Evolutionary conservation across 441 rosid species (phyloP).

Genomic region (Euphorbia celastroides): DNA sequence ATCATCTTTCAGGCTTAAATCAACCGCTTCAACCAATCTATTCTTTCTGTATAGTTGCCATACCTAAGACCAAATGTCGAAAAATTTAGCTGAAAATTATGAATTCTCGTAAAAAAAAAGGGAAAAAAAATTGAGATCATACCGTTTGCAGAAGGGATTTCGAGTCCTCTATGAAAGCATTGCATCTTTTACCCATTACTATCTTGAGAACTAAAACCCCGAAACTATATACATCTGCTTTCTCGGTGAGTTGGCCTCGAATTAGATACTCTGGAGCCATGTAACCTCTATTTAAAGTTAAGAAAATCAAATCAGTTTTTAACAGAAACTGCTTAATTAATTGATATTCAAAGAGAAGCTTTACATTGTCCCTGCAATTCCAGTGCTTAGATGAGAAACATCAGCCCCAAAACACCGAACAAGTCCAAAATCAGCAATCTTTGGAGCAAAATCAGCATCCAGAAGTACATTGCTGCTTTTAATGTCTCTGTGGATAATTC

Average conservation of each 20-base stretch:
- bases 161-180: constrained; percentile 29
- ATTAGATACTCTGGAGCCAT: constrained; percentile 80
- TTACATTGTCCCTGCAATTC: constrained; percentile 80
- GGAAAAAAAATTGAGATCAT: constrained; percentile 19
- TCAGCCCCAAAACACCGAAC: constrained; percentile 61
- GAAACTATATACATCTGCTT: constrained; percentile 76
- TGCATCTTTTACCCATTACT: constrained; percentile 52
- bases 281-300: constrained; percentile 45
- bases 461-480: constrained; percentile 76
- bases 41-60: constrained; percentile 53
- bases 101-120: background rate
- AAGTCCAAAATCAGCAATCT: constrained; percentile 85
- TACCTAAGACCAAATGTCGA: constrained; percentile 33
- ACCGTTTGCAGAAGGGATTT: constrained; percentile 58
- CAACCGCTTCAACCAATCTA: constrained; percentile 42
- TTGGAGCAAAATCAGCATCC: constrained; percentile 53
- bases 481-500: constrained; percentile 78
- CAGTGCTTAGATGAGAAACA: constrained; percentile 65
- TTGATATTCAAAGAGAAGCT: constrained; percentile 7
- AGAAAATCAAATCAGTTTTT: background rate
- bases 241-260: constrained; percentile 70
- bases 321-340: background rate
- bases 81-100: background rate
- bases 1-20: constrained; percentile 34
- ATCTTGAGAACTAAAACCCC: constrained; percentile 67